Evolutionary conservation across 163 green algal genomes (phyloP), one percentile per base, ranked within the genome.

Genomic region (Scenedesmus sp.): DNA sequence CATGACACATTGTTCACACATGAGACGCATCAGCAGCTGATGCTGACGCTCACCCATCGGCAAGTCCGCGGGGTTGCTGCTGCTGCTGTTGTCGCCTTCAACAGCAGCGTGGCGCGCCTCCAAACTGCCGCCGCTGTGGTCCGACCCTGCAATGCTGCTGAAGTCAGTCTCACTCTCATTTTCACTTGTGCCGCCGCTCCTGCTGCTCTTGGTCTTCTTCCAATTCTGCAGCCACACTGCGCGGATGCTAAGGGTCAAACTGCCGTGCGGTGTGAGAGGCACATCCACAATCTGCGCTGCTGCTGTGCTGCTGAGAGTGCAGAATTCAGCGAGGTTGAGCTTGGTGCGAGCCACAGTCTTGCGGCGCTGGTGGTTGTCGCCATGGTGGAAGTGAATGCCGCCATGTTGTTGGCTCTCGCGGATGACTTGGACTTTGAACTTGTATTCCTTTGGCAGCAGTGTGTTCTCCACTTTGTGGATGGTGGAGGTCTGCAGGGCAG

Each of bases 361-460:
- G 59, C 88, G 74, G 18, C 76, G 57, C 62, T 70, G 62, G 62
- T 70, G 62, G 34, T 46, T 46, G 12, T 70, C 62, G 10, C 62
- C 10, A 13, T 70, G 62, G 62, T 70, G 62, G 54, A 26, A 34
- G 54, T 54, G 4, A 67, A 15, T 54, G 86, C 67, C 79, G 86
- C 34, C 34, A 46, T 46, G 13, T 56, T 4, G 34, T n/a, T 23
- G 8, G 12, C 8, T 46, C 34, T 46, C 34, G 34, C 67, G 73
- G 5, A 94, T 66, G 26, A 73, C 87, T 82, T 96, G 94, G 46
- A 96, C 90, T 91, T 97, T 97, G 91, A 97, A 95, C 2, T 87
- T 82, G 59, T 94, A 97, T n/a, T 96, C 93, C 90, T 97, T 97
- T 2, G 91, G 88, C 67, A 94, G 59, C 2, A 97, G 91, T 10